A percentile compares a stretch with the other conserved stretches of the same genome.
Evolutionary conservation across 2,329 filamentous ascomycete species (phyloP).

Genomic region (Penicillium sp.): DNA sequence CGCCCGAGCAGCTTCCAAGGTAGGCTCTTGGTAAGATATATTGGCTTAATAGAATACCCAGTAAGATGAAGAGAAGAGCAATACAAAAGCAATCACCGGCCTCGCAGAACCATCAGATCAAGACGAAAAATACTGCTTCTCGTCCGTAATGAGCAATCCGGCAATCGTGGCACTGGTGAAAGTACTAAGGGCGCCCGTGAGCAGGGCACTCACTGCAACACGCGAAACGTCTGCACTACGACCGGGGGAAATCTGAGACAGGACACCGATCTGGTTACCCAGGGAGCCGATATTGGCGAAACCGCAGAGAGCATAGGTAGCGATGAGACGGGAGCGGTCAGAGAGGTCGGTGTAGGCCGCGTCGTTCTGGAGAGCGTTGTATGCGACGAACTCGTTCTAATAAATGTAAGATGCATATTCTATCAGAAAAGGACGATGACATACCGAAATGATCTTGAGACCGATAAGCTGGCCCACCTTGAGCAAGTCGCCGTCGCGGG

Average conservation of each 20-base stretch:
- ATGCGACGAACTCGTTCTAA: conserved; percentile 74
- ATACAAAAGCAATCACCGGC: neutral
- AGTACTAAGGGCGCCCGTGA: conserved; percentile 73
- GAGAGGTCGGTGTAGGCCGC: conserved; percentile 55
- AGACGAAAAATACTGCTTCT: conserved; percentile 28
- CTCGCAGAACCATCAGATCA: neutral
- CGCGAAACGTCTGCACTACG: conserved; percentile 69
- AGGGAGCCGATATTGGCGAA: conserved; percentile 84
- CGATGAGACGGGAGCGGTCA: conserved; percentile 70
- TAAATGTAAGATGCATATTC: neutral
- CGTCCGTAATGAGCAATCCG: conserved; percentile 63
- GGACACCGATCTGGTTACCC: conserved; percentile 83
- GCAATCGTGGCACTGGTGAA: conserved; percentile 73
- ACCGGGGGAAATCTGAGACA: conserved; percentile 71
- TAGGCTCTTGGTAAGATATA: neutral
- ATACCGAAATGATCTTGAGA: conserved; percentile 70
- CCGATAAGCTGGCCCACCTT: conserved; percentile 75
- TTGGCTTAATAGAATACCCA: neutral
- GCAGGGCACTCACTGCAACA: conserved; percentile 69
- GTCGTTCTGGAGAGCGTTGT: conserved; percentile 52
- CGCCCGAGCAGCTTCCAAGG: neutral
- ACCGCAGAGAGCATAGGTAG: conserved; percentile 75
- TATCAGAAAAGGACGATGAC: conserved; percentile 19
- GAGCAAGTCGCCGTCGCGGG: conserved; percentile 57
- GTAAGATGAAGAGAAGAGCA: neutral